Conservation (phyloP, 352 stramenopile genomes). For the Phytopythium mirpurense region DNA sequence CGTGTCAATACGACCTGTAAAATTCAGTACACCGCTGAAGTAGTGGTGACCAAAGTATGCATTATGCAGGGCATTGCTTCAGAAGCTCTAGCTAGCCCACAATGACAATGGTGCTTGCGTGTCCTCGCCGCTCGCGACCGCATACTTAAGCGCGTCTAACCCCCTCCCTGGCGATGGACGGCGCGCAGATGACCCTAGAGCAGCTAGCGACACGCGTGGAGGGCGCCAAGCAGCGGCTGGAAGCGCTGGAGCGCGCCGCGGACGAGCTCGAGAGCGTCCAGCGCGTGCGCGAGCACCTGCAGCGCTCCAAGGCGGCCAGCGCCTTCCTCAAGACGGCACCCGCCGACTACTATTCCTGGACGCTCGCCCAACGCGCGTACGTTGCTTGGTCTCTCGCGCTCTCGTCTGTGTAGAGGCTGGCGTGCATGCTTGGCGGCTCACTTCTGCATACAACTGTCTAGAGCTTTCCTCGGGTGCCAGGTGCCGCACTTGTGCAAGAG, state of each 20-base stretch:
- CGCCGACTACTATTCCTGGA: conserved; percentile 74
- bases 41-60: background rate
- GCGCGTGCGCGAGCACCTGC: conserved; percentile 43
- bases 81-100: background rate
- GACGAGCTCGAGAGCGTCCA: conserved; percentile 46
- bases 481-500: conserved; percentile 84
- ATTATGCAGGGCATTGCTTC: background rate
- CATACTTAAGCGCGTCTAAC: conserved; percentile 2
- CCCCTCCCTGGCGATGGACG: background rate
- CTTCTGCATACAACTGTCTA: no score
- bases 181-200: conserved; percentile 18
- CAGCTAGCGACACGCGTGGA: conserved; percentile 26
- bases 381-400: background rate
- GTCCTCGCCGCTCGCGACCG: no score
- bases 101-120: background rate
- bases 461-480: conserved; percentile 55
- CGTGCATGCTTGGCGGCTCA: no score
- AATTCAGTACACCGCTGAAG: background rate
- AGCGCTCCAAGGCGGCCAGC: conserved; percentile 39
- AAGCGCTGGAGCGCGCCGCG: conserved; percentile 33
- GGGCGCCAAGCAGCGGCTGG: conserved; percentile 28
- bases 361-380: conserved; percentile 54
- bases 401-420: no score
- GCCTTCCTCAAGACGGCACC: conserved; percentile 63
- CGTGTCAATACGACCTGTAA: background rate